Conservation (phyloP, 2,329 filamentous ascomycete genomes). For the Kalaharituber pfeilii region DNA sequence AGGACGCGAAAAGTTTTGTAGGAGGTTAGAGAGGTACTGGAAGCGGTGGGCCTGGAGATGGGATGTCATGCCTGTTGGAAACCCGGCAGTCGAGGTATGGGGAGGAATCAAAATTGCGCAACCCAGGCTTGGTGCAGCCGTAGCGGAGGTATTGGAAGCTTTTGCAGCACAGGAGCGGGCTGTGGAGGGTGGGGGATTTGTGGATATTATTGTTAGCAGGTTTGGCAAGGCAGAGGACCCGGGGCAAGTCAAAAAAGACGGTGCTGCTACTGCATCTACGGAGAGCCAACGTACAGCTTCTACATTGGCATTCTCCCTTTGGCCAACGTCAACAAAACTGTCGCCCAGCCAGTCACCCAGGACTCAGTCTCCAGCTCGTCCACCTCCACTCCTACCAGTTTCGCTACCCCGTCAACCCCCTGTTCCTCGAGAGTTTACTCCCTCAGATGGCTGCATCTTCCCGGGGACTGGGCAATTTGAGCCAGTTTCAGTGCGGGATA, state of each 20-base stretch:
- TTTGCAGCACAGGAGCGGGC: slow-evolving; percentile 18
- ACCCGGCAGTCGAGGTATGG: slow-evolving; percentile 63
- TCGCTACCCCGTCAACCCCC: background rate
- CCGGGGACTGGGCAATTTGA: slow-evolving; percentile 17
- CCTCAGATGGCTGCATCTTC: slow-evolving; percentile 22
- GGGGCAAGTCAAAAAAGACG: background rate
- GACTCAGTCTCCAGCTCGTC: background rate
- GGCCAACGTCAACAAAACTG: background rate
- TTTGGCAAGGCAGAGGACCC: slow-evolving; percentile 44
- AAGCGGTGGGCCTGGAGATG: slow-evolving; percentile 48
- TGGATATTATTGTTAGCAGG: slow-evolving; percentile 73
- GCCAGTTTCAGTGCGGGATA: slow-evolving; percentile 11
- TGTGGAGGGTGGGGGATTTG: slow-evolving; percentile 44
- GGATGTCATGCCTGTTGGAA: slow-evolving; percentile 82
- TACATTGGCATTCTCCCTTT: background rate
- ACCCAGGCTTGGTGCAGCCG: slow-evolving; percentile 86
- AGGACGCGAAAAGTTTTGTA: slow-evolving; percentile 51
- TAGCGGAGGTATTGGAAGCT: slow-evolving; percentile 57
- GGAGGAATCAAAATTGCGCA: slow-evolving; percentile 75
- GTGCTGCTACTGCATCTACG: background rate
- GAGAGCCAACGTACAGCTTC: background rate
- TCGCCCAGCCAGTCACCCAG: no score
- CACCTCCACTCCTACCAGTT: background rate
- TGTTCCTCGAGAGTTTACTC: slow-evolving; percentile 7
- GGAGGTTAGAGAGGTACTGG: slow-evolving; percentile 66